Percentiles rank a stretch among this genome's conserved stretches.
Conservation (phyloP, 306 rosid species). For the Lathyrus oleraceus region DNA sequence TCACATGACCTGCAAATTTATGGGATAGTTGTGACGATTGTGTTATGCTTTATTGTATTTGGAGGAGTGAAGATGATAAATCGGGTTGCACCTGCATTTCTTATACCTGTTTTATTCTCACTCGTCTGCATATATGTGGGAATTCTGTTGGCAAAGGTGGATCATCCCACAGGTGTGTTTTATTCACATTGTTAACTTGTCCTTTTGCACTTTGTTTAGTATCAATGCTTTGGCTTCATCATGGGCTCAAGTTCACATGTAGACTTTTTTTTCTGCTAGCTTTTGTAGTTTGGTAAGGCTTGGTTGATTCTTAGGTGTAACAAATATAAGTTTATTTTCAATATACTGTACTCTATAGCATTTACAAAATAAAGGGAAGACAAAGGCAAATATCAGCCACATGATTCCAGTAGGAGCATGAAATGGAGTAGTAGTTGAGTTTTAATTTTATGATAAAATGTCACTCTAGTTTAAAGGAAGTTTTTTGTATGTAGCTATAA, state of each 20-base stretch:
- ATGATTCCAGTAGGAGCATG: background rate
- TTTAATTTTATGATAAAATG: slow-evolving; percentile 9
- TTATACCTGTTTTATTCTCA: slow-evolving; percentile 86
- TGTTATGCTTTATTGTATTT: slow-evolving; percentile 93
- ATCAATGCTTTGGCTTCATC: slow-evolving; percentile 29
- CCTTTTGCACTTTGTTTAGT: slow-evolving; percentile 8
- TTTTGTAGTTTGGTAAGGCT: slow-evolving; percentile 9
- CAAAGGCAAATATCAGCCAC: background rate
- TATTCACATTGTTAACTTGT: slow-evolving; percentile 8
- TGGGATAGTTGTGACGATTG: slow-evolving; percentile 90
- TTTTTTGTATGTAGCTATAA: background rate
- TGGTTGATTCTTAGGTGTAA: slow-evolving; percentile 26
- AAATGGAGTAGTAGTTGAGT: background rate
- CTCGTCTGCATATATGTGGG: slow-evolving; percentile 82
- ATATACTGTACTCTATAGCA: background rate
- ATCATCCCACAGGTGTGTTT: slow-evolving; percentile 73
- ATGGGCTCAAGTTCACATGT: slow-evolving; percentile 2
- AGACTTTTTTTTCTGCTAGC: slow-evolving; percentile 3
- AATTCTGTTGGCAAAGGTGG: slow-evolving; percentile 65
- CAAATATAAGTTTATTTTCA: background rate
- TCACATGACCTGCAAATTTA: slow-evolving; percentile 94
- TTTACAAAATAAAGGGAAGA: background rate
- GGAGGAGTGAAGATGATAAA: slow-evolving; percentile 99
- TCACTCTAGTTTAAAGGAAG: slow-evolving; percentile 3
- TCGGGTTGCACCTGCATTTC: slow-evolving; percentile 98